Percentiles rank a stretch among this genome's conserved stretches.
Evolutionary conservation across 179 eudicot species (phyloP).

Genomic region (Heliamphora pulchella): DNA sequence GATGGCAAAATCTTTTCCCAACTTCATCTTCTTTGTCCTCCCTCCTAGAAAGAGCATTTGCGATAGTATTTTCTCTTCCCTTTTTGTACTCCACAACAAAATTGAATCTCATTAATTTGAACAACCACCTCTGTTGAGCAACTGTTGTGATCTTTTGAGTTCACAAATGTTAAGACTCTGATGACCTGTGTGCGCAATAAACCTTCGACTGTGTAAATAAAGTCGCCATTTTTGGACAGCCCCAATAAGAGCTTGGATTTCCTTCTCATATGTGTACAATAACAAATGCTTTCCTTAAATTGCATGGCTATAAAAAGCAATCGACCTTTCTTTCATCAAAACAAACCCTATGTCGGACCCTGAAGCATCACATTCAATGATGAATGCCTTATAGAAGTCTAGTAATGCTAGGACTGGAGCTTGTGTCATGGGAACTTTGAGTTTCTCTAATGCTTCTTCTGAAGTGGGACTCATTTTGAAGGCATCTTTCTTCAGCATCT

Average conservation of each 20-base stretch:
- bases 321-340: neutral
- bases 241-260: neutral
- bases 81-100: neutral
- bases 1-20: too few species aligned
- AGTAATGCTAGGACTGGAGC: too few species aligned
- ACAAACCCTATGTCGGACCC: neutral
- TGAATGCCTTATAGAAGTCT: neutral
- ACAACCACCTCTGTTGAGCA: neutral
- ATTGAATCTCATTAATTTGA: slow-evolving; percentile 4
- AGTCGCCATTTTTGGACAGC: slow-evolving; percentile 8
- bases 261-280: slow-evolving; percentile 2
- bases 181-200: neutral
- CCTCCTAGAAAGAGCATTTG: neutral
- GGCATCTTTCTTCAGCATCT: too few species aligned
- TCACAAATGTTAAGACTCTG: slow-evolving; percentile 1
- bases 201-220: neutral
- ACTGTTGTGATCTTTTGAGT: neutral
- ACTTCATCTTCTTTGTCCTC: neutral
- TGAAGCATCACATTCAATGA: neutral
- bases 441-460: too few species aligned
- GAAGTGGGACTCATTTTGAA: too few species aligned
- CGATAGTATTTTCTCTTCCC: neutral
- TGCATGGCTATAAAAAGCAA: neutral
- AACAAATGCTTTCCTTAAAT: neutral
- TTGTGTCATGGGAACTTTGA: too few species aligned